These are phyloP conservation scores for Solanum medicagineum DNA, from an alignment of 257 asterid species.

Conservation along the genomic window DNA sequence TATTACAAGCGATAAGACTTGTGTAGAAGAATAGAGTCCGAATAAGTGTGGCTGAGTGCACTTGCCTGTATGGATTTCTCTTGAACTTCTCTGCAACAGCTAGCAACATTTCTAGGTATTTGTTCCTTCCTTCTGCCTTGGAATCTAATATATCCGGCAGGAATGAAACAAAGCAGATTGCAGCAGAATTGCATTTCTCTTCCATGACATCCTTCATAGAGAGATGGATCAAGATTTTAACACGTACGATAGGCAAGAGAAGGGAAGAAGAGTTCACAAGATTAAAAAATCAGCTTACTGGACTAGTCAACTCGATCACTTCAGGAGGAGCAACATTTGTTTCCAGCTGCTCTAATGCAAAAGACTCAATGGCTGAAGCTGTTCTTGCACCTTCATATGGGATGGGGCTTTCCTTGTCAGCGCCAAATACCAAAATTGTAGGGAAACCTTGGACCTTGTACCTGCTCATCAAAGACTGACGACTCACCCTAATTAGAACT, in stretches of 20 bases:
- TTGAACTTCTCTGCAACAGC: slow-evolving; percentile 81
- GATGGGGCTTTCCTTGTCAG: slow-evolving; percentile 76
- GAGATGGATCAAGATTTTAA: neutral
- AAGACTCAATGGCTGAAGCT: slow-evolving; percentile 85
- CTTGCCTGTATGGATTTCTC: slow-evolving; percentile 82
- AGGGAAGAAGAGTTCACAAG: neutral
- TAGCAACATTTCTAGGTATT: slow-evolving; percentile 52
- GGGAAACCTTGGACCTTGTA: slow-evolving; percentile 94
- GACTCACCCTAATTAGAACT: slow-evolving; percentile 29
- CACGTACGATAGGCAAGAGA: neutral
- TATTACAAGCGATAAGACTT: neutral
- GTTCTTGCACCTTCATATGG: slow-evolving; percentile 86
- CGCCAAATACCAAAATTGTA: slow-evolving; percentile 91
- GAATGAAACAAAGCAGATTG: slow-evolving; percentile 81
- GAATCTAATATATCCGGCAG: slow-evolving; percentile 95
- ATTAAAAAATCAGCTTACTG: slow-evolving; percentile 30
- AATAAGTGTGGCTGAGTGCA: neutral
- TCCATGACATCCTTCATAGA: slow-evolving; percentile 61
- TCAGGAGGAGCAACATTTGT: slow-evolving; percentile 81
- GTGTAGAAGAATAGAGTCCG: neutral
- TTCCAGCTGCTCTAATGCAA: slow-evolving; percentile 83
- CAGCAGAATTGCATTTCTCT: slow-evolving; percentile 88
- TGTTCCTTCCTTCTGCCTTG: slow-evolving; percentile 85
- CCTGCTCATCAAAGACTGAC: slow-evolving; percentile 98
- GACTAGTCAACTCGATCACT: slow-evolving; percentile 81